Percentiles rank a stretch among this genome's conserved stretches.
These are phyloP conservation scores for Quercus robur DNA, from an alignment of 306 rosid genomes.

Conservation along the genomic window DNA sequence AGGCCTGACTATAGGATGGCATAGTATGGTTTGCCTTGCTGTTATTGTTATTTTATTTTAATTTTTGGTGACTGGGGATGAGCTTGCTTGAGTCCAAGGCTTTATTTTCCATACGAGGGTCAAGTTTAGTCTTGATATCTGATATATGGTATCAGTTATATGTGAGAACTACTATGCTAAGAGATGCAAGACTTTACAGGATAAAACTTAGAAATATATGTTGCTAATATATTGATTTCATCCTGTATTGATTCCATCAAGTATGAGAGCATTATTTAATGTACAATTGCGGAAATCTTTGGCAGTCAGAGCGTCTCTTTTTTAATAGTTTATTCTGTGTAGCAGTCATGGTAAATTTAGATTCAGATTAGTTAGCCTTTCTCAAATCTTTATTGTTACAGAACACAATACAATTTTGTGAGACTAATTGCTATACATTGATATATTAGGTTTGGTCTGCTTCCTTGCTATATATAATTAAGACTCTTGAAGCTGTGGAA, in stretches of 20 bases:
- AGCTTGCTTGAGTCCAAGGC: not conserved
- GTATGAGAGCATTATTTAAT: not conserved
- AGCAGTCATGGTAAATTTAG: not conserved
- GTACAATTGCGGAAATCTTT: not conserved
- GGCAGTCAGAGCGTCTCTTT: not conserved
- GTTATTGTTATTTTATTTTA: not conserved
- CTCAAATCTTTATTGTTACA: not conserved
- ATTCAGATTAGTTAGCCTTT: not conserved
- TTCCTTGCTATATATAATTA: not conserved
- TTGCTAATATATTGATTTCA: not conserved
- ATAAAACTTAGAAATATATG: not conserved
- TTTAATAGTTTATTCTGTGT: not conserved
- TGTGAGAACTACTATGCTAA: too few species aligned
- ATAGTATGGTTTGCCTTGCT: too few species aligned
- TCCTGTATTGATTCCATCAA: not conserved
- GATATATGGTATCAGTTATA: not conserved
- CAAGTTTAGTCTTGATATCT: not conserved
- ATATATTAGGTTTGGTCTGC: not conserved
- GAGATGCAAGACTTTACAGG: not conserved
- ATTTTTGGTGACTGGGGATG: not conserved
- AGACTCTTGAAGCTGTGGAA: not conserved
- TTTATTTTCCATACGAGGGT: not conserved
- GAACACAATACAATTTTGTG: not conserved
- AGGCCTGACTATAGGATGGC: too few species aligned
- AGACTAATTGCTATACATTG: not conserved